Evolutionary conservation across 169 alveolate genomes (phyloP), one percentile per base, ranked within the genome.

Genomic region (Cryptosporidium bovis): DNA sequence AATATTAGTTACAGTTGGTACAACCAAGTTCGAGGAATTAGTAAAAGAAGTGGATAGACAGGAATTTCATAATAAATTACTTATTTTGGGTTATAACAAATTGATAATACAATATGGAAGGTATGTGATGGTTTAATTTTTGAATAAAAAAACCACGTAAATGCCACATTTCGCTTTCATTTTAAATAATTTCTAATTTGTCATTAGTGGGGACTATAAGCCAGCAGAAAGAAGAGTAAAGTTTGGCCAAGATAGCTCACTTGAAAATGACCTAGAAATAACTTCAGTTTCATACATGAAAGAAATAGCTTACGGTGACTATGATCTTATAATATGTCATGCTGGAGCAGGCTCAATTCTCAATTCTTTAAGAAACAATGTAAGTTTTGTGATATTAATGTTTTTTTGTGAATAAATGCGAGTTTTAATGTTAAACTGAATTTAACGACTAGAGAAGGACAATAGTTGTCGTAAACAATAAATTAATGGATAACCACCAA

Each of bases 271-370:
- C 24, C 34, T 77, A 12, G 77, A 60, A 77, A 62, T 77, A 24
- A 46, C 36, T 15, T 31, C 77, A 12, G 50, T 20, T 0, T 50
- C 69, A 16, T 77, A 77, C 40, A 40, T 62, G 46, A 77, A 60
- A 36, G 87, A 62, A 56, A 60, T 77, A 24, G 24, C 12, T 34
- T 77, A 60, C 24, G 40, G 40, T 27, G 65, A 77, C n/a, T 77
- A 40, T 69, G 94, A 90, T 34, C 67, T 93, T 71, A 69, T 93
- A 50, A 91, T 93, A 6, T 66, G 93, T 2, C 95, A 93, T 69
- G 95, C 93, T 46, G 95, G 95, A 20, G 94, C 95, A 48, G 95
- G 95, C 13, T 90, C 90, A 27, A 90, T 93, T 27, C 90, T 93
- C 29, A 92, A 91, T 84, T 51, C 92, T 51, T 65, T 93, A 55